These are phyloP conservation scores for Clitocybe nebularis DNA, from an alignment of 1,284 basidiomycete genomes.

Conservation along the genomic window DNA sequence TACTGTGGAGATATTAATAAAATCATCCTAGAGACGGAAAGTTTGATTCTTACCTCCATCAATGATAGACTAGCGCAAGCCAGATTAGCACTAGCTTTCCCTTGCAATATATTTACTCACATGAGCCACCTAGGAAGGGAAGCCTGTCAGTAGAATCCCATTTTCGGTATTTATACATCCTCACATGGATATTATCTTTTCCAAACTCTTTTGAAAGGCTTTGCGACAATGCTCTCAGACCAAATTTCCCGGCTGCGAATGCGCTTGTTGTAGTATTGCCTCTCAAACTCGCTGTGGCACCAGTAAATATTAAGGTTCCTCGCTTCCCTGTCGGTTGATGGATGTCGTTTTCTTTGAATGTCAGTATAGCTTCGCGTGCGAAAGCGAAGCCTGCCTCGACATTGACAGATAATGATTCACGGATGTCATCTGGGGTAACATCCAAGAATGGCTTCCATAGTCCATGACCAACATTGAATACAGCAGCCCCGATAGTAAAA, in stretches of 20 bases:
- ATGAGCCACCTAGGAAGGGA: conserved; percentile 46
- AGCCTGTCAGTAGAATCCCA: background rate
- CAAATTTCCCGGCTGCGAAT: conserved; percentile 70
- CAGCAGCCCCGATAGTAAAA: conserved; percentile 54
- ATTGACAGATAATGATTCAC: conserved; percentile 46
- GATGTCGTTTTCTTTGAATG: conserved; percentile 59
- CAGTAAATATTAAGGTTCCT: conserved; percentile 75
- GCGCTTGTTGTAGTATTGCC: conserved; percentile 64
- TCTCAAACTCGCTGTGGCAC: conserved; percentile 66
- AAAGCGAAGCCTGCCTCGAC: conserved; percentile 67
- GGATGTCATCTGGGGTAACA: conserved; percentile 56
- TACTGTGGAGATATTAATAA: conserved; percentile 13
- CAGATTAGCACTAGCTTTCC: too few relatives aligned
- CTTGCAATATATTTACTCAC: too few relatives aligned
- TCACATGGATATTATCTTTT: conserved; percentile 73
- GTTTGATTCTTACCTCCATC: conserved; percentile 41
- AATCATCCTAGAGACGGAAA: background rate
- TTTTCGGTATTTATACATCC: conserved; percentile 13
- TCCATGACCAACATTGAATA: conserved; percentile 61
- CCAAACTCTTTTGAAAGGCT: conserved; percentile 79
- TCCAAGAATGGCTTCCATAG: conserved; percentile 70
- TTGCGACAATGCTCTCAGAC: conserved; percentile 63
- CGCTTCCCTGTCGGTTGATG: conserved; percentile 40
- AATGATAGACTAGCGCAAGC: conserved; percentile 54
- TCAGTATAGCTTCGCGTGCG: conserved; percentile 55